phyloP scores from a whole-genome alignment of 2,329 filamentous ascomycete genomes.

The Hypoxylon sp. region DNA sequence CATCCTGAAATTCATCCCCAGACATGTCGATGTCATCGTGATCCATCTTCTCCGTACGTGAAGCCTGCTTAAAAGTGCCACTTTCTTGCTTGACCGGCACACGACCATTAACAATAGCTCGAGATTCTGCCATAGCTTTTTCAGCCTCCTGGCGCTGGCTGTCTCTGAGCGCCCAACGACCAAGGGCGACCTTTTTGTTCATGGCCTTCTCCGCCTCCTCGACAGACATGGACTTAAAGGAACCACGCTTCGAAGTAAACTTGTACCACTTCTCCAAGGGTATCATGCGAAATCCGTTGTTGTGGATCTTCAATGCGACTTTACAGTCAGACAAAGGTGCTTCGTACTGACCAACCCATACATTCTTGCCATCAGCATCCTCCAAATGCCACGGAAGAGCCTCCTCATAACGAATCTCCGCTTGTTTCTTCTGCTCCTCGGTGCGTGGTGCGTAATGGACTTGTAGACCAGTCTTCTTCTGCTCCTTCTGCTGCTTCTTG shows the following conservation, averaged over 20 bases:
- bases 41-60: conserved; percentile 75
- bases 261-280: conserved; percentile 97
- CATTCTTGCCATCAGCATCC: conserved; percentile 95
- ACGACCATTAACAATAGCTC: conserved; percentile 70
- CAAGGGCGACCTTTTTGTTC: conserved; percentile 81
- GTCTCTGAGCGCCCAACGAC: conserved; percentile 84
- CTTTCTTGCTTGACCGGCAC: conserved; percentile 79
- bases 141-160: conserved; percentile 67
- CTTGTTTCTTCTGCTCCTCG: conserved; percentile 84
- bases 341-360: conserved; percentile 93
- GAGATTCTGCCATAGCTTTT: conserved; percentile 71
- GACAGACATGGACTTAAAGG: conserved; percentile 82
- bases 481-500: conserved; percentile 70
- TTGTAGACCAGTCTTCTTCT: conserved; percentile 84
- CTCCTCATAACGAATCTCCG: conserved; percentile 88
- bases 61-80: conserved; percentile 73
- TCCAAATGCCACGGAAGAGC: conserved; percentile 97
- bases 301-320: conserved; percentile 81
- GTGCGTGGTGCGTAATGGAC: conserved; percentile 84
- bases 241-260: conserved; percentile 80
- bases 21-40: conserved; percentile 79
- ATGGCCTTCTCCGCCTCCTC: conserved; percentile 90
- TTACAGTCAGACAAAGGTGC: conserved; percentile 88
- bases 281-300: conserved; percentile 83
- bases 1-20: conserved; percentile 85